A percentile compares a stretch with the other conserved stretches of the same genome.
Evolutionary conservation across 2,329 filamentous ascomycete genomes (phyloP).

Genomic region (Fusarium agapanthi): DNA sequence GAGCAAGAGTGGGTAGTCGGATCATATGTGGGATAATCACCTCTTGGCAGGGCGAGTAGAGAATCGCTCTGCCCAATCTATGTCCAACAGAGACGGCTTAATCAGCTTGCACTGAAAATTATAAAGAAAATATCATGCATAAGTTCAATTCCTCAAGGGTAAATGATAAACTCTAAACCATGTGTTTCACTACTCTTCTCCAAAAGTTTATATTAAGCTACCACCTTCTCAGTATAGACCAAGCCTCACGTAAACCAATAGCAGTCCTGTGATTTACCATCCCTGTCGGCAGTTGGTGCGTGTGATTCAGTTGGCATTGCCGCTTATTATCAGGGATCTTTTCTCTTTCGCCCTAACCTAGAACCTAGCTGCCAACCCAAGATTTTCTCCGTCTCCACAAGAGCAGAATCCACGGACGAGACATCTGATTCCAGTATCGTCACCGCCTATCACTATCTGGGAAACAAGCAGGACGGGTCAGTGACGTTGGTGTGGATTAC

Average conservation of each 20-base stretch:
- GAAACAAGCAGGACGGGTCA: background rate
- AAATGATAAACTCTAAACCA: background rate
- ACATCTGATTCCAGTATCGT: constrained; percentile 22
- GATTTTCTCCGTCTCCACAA: constrained; percentile 27
- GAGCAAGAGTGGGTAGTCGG: constrained; percentile 20
- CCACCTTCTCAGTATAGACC: constrained; percentile 22
- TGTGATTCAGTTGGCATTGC: constrained; percentile 4
- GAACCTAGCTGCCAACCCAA: background rate
- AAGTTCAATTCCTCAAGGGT: background rate
- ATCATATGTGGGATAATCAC: constrained; percentile 19
- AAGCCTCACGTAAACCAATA: constrained; percentile 23
- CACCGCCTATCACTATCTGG: constrained; percentile 30
- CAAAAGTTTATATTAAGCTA: constrained; percentile 16
- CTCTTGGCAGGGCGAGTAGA: constrained; percentile 8
- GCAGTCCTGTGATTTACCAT: constrained; percentile 4
- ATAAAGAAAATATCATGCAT: background rate
- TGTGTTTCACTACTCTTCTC: background rate
- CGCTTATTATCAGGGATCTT: constrained; percentile 24
- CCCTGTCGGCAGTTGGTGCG: constrained; percentile 33
- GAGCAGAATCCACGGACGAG: background rate
- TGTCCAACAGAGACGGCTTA: background rate
- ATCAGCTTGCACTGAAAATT: background rate
- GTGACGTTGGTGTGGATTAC: background rate
- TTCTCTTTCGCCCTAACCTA: background rate
- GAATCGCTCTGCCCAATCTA: background rate